Base-by-base conservation (phyloP, 2,329 filamentous ascomycete species). In the Plenodomus tracheiphilus region DNA sequence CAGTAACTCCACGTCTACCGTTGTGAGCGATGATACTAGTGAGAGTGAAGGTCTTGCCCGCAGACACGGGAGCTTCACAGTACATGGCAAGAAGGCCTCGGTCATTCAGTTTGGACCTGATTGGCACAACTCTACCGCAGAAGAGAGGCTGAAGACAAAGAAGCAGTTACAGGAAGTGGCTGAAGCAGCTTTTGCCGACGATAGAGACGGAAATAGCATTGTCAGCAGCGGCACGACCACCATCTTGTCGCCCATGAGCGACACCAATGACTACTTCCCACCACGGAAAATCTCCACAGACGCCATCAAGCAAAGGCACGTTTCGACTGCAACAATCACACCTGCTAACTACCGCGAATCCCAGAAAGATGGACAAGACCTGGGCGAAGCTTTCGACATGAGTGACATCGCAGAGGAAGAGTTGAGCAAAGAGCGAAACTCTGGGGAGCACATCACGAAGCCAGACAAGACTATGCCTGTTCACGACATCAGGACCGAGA, bases 71-170 rank as follows among this genome's bases (percentile, higher is more conserved):
- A 96, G 90, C 62, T 99, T 99, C 71, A 96, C 94, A 3, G 86
- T 99, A 3, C 94, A 99, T 66, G 93, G 94, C 52, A 99, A 97
- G 77, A 97, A 99, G 73, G 94, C 94, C 2, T 96, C 91, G 1
- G 89, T 99, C 47, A 90, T 99, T 59, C 95, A 90, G n/a, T 95
- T 99, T 68, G 91, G 92, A 8, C 85, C 86, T n/a, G 93, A 96
- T 61, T 86, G 96, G 77, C 87, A 93, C 64, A 87, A 82, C 43
- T 67, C 66, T 15, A 63, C 71, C 9, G 68, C 71, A 18, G 72
- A 73, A 43, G 71, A 74, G 56, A 56, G 71, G 21, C 48, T 74
- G 18, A 74, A 72, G 60, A 62, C 66, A 9, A 66, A 70, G 41
- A 72, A 70, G 42, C 69, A 70, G 43, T 62, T 70, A 0, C 69